A percentile compares a stretch with the other conserved stretches of the same genome.
Conservation (phyloP, 2,329 filamentous ascomycete genomes). For the Exophiala aquamarina region DNA sequence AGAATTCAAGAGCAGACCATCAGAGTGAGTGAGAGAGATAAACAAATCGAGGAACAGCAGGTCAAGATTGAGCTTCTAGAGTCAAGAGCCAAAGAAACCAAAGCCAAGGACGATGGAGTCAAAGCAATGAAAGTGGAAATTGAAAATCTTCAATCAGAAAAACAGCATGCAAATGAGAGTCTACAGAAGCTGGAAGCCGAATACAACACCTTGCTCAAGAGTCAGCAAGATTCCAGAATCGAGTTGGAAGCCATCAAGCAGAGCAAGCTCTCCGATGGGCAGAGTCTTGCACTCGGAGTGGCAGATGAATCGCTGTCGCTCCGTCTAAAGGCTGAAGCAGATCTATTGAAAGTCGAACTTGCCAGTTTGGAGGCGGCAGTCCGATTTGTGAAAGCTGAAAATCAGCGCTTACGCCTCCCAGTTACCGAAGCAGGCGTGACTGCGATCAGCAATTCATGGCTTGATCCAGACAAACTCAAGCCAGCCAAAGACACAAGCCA, state of each 20-base stretch:
- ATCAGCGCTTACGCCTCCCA: slow-evolving; percentile 34
- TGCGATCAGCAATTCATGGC: slow-evolving; percentile 42
- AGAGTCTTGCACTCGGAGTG: slow-evolving; percentile 33
- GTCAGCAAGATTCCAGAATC: slow-evolving; percentile 42
- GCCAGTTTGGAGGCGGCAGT: slow-evolving; percentile 46
- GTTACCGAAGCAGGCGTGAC: slow-evolving; percentile 8
- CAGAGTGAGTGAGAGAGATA: slow-evolving; percentile 70
- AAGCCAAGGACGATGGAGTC: slow-evolving; percentile 64
- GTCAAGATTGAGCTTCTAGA: slow-evolving; percentile 82
- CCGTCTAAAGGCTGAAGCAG: slow-evolving; percentile 31
- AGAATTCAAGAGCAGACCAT: slow-evolving; percentile 76
- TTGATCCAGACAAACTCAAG: slow-evolving; percentile 34
- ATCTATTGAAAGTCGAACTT: slow-evolving; percentile 36
- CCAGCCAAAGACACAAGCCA: neutral
- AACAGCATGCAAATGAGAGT: slow-evolving; percentile 33
- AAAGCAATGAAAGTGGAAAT: slow-evolving; percentile 45
- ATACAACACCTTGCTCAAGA: slow-evolving; percentile 38
- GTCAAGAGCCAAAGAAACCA: slow-evolving; percentile 79
- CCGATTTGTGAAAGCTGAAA: slow-evolving; percentile 47
- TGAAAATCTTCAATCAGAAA: slow-evolving; percentile 38
- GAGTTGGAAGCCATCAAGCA: slow-evolving; percentile 45
- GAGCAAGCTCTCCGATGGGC: slow-evolving; percentile 39
- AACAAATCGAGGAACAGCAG: slow-evolving; percentile 72
- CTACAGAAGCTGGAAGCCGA: slow-evolving; percentile 38
- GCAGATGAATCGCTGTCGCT: slow-evolving; percentile 41